These are phyloP conservation scores for Schizochytrium sp. DNA, from an alignment of 108 stramenopile species.

Conservation along the genomic window DNA sequence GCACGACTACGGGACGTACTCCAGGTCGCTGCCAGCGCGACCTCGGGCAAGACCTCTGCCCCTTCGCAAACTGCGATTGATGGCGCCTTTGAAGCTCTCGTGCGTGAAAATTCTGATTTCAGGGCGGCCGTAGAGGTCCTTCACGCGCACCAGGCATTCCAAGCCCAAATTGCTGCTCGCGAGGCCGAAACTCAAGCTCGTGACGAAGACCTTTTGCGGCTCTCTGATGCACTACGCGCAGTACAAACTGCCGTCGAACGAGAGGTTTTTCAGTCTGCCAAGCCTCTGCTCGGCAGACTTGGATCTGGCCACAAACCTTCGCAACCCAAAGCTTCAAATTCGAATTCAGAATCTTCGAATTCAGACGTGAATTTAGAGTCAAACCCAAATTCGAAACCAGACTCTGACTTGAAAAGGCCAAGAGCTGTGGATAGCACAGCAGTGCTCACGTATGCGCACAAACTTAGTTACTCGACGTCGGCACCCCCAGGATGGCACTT, in stretches of 20 bases:
- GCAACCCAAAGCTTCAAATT: too few relatives aligned
- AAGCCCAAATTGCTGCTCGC: neutral
- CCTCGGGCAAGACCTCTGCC: constrained; percentile 14
- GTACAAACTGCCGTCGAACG: constrained; percentile 28
- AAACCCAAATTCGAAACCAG: too few relatives aligned
- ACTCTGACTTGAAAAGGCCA: neutral
- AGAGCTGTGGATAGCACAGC: constrained; percentile 14
- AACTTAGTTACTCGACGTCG: constrained; percentile 39
- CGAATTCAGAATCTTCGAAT: too few relatives aligned
- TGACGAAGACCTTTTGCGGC: constrained; percentile 11
- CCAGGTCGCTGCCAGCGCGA: neutral
- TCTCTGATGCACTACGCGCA: constrained; percentile 17
- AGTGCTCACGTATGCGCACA: constrained; percentile 29
- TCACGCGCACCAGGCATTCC: constrained; percentile 52
- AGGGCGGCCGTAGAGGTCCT: constrained; percentile 34
- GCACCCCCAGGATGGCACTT: constrained; percentile 52
- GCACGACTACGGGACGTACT: neutral
- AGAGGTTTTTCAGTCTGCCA: constrained; percentile 7
- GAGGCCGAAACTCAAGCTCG: neutral
- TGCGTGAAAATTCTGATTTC: neutral
- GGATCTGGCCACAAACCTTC: too few relatives aligned
- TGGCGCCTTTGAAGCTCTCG: neutral
- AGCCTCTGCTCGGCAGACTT: neutral
- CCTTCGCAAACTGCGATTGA: neutral
- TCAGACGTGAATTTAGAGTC: too few relatives aligned